phyloP scores from a whole-genome alignment of 2,329 filamentous ascomycete species.

The Pseudogymnoascus sp. region DNA sequence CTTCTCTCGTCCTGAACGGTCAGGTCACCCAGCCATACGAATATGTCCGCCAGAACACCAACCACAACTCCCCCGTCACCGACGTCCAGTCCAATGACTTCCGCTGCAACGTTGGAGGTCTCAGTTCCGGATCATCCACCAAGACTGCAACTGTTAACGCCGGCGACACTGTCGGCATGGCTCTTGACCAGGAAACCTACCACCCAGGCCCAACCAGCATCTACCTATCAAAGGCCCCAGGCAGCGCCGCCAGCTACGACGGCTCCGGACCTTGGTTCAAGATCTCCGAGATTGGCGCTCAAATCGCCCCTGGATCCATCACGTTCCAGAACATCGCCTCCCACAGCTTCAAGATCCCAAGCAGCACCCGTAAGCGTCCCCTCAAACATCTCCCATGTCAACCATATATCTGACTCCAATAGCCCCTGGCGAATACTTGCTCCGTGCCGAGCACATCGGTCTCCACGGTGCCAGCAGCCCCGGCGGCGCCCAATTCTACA shows the following conservation, averaged over 20 bases:
- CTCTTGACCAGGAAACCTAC: conserved; percentile 42
- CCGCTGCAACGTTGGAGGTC: conserved; percentile 38
- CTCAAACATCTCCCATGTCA: neutral
- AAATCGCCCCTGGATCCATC: neutral
- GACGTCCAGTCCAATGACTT: conserved; percentile 40
- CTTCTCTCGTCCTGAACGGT: conserved; percentile 27
- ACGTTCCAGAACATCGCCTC: neutral
- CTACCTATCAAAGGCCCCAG: conserved; percentile 39
- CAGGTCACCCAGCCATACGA: conserved; percentile 41
- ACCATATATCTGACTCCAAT: neutral
- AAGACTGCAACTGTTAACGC: conserved; percentile 40
- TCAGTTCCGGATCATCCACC: conserved; percentile 29
- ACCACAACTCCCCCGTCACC: conserved; percentile 44
- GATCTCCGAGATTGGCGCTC: conserved; percentile 21
- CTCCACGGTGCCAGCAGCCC: conserved; percentile 25
- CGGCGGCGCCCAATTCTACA: no score
- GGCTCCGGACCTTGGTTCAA: conserved; percentile 39
- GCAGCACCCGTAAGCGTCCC: neutral
- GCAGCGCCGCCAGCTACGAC: conserved; percentile 37
- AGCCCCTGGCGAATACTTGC: neutral
- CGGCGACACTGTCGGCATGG: conserved; percentile 37
- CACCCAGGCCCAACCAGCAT: conserved; percentile 37
- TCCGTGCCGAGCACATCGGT: conserved; percentile 29
- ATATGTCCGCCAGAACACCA: conserved; percentile 38
- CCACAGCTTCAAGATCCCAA: neutral